phyloP scores from a whole-genome alignment of 192 early-diverging fungal genomes.

The Spinellus fusiger region DNA sequence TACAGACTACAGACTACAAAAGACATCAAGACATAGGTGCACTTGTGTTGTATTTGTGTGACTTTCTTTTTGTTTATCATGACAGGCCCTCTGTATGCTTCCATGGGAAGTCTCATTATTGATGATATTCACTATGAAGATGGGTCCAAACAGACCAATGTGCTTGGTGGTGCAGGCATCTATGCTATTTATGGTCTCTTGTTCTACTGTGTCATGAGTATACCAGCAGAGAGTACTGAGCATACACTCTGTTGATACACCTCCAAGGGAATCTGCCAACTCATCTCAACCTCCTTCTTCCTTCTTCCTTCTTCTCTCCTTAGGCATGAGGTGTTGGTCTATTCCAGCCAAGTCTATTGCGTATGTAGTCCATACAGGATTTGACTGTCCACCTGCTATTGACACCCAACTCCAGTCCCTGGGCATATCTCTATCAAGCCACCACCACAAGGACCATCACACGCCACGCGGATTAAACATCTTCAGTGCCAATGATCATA shows the following conservation, averaged over 20 bases:
- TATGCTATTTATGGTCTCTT: slow-evolving; percentile 37
- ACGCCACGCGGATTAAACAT: slow-evolving; percentile 34
- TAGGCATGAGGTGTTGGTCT: slow-evolving; percentile 39
- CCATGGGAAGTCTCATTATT: slow-evolving; percentile 32
- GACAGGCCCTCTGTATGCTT: slow-evolving; percentile 1
- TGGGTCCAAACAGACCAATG: slow-evolving; percentile 21
- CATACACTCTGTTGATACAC: neutral
- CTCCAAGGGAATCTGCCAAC: neutral
- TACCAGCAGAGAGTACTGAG: neutral
- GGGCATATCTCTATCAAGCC: slow-evolving; percentile 19
- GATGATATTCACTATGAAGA: slow-evolving; percentile 28
- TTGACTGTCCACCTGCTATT: slow-evolving; percentile 31
- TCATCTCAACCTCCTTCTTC: neutral
- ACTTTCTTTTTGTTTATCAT: neutral
- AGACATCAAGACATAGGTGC: too few relatives aligned
- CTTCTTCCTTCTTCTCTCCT: neutral
- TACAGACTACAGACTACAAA: too few relatives aligned
- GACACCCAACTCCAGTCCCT: slow-evolving; percentile 14
- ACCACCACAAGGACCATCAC: slow-evolving; percentile 18
- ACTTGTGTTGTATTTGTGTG: neutral
- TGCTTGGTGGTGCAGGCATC: slow-evolving; percentile 37
- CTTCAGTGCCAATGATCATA: slow-evolving; percentile 31
- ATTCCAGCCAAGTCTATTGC: slow-evolving; percentile 23
- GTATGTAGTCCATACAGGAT: slow-evolving; percentile 30
- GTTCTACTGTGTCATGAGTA: neutral